Evolutionary conservation across 2,329 filamentous ascomycete genomes (phyloP).

Genomic region (Sarocladium strictum): DNA sequence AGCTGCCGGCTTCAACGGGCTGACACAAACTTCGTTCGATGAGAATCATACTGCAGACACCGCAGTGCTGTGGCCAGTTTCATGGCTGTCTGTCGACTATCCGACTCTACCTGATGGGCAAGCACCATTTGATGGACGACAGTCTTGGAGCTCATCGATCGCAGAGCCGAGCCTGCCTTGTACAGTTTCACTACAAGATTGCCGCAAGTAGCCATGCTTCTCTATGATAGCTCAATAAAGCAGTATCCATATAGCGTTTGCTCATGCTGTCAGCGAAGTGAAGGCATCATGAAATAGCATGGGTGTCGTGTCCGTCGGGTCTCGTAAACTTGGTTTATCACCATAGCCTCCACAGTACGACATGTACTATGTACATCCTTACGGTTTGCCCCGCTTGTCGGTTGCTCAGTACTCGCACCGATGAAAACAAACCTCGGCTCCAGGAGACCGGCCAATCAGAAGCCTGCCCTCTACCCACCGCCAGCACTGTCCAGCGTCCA

Average conservation of each 20-base stretch:
- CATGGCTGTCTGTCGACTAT: too few relatives aligned
- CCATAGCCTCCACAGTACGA: neutral
- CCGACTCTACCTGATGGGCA: too few relatives aligned
- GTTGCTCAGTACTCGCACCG: conserved; percentile 1
- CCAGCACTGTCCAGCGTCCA: neutral
- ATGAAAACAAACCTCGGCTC: conserved; percentile 7
- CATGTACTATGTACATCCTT: neutral
- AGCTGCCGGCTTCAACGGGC: neutral
- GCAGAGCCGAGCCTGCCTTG: too few relatives aligned
- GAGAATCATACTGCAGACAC: too few relatives aligned
- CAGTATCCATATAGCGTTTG: too few relatives aligned
- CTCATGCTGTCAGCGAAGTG: neutral
- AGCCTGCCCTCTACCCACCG: neutral
- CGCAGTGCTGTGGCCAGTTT: too few relatives aligned
- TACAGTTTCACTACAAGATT: too few relatives aligned
- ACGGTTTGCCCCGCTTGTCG: neutral
- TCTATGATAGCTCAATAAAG: too few relatives aligned
- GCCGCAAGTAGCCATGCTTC: too few relatives aligned
- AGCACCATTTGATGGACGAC: too few relatives aligned
- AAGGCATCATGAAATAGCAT: neutral
- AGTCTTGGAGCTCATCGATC: too few relatives aligned
- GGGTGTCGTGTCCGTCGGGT: neutral
- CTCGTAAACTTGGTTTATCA: neutral
- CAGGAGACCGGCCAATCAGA: neutral
- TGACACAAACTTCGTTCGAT: too few relatives aligned